Conservation (phyloP, 2,329 filamentous ascomycete genomes). For the Albifimbria verrucaria region DNA sequence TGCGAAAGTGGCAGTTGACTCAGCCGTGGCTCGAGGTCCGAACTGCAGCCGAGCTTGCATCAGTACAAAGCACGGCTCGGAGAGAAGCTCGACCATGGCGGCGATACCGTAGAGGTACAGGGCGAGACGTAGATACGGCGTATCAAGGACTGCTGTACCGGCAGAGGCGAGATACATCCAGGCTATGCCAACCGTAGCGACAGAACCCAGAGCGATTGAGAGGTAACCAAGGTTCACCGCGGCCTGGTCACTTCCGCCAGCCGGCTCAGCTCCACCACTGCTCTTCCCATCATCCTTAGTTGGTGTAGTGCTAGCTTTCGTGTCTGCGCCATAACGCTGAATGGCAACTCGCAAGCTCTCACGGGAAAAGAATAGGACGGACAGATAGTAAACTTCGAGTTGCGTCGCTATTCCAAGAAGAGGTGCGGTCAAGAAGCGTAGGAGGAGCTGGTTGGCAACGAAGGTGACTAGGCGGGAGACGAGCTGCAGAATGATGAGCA, state of each 20-base stretch:
- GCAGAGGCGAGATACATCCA: slow-evolving; percentile 62
- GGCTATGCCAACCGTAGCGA: slow-evolving; percentile 62
- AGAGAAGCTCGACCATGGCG: slow-evolving; percentile 69
- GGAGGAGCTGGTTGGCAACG: slow-evolving; percentile 82
- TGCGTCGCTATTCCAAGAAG: slow-evolving; percentile 84
- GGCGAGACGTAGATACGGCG: slow-evolving; percentile 59
- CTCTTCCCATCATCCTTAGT: too few species aligned
- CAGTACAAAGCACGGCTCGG: slow-evolving; percentile 86
- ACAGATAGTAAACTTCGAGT: slow-evolving; percentile 88
- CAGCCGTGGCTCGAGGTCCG: slow-evolving; percentile 74
- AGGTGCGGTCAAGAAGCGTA: slow-evolving; percentile 82
- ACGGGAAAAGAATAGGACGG: slow-evolving; percentile 89
- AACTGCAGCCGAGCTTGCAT: slow-evolving; percentile 81
- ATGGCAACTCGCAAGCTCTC: slow-evolving; percentile 90
- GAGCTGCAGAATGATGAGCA: slow-evolving; percentile 85
- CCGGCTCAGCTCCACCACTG: too few species aligned
- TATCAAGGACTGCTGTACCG: slow-evolving; percentile 44
- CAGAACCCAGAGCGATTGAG: slow-evolving; percentile 64
- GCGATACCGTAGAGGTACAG: slow-evolving; percentile 55
- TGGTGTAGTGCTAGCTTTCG: slow-evolving; percentile 10
- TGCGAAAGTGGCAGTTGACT: slow-evolving; percentile 75
- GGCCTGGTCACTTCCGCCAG: slow-evolving; percentile 57
- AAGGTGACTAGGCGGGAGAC: slow-evolving; percentile 87
- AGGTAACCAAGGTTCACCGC: slow-evolving; percentile 88
- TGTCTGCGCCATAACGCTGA: slow-evolving; percentile 61